Base-by-base conservation (phyloP, 371 early-diverging fungal species). In the Capillidium heterosporum region DNA sequence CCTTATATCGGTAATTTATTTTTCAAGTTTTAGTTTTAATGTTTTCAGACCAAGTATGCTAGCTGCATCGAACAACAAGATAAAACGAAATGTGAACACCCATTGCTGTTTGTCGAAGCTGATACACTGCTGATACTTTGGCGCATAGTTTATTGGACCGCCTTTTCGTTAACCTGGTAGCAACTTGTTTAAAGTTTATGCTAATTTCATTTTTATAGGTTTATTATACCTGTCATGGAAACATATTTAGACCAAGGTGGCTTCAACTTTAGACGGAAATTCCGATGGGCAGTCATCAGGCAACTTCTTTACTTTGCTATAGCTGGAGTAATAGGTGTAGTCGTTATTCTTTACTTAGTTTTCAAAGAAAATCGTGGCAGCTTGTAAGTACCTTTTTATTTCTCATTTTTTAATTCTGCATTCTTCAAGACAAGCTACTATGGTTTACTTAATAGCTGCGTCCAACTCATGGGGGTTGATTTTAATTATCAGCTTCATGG, bases 391-490 rank as follows among this genome's bases (percentile, higher is more conserved):
- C 15, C 7, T 49, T 49, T 26, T 15, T 26, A 4, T 24, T 24
- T 8, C 4, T 49, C 13, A 28, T 19, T 28, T 24, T 10, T 49
- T 27, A 15, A 49, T 31, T 10, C 4, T 49, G 46, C 7, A 7
- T 49, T 49, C 11, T 28, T 28, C 8, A 23, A 53, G 53, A 4
- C 15, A 53, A 11, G 35, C 31, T 13, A 29, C 90, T 28, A 71
- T 78, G 49, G 78, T 76, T 11, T 77, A 84, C 55, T 73, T 85
- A 15, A 90, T 91, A 81, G 89, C 90, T 0, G 79, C 80, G 48
- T 83, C 89, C 5, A 91, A 91, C 63, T 87, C 85, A 51, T 91
- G 86, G 82, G 92, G 91, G 43, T 71, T 92, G 24, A 67, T 87
- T 13, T 73, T 89, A 23, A 76, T 82, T 13, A 81, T 87, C 52